phyloP scores from a whole-genome alignment of 2,329 filamentous ascomycete genomes.

The Blastomyces emzantsi region DNA sequence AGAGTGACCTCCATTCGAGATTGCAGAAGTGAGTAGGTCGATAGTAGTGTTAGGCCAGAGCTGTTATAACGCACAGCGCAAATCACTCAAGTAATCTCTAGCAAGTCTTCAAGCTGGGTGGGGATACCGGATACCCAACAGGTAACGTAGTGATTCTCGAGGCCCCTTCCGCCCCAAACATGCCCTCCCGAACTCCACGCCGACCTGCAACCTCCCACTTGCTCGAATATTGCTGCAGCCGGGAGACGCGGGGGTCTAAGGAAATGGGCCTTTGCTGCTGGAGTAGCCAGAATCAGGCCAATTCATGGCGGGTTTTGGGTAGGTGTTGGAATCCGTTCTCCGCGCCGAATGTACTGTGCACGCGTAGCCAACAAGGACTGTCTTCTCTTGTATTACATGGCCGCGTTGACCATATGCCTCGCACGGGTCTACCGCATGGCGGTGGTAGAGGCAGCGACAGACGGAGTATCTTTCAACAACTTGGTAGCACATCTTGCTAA shows the following conservation, averaged over 20 bases:
- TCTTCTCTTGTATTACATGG: constrained; percentile 63
- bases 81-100: background rate
- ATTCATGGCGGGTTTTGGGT: constrained; percentile 13
- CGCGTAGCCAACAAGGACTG: constrained; percentile 72
- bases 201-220: background rate
- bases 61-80: background rate
- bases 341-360: constrained; percentile 49
- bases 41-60: background rate
- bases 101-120: background rate
- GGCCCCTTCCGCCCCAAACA: background rate
- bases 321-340: constrained; percentile 15
- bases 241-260: constrained; percentile 8
- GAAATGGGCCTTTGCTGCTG: constrained; percentile 20
- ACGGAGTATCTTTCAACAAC: constrained; percentile 77
- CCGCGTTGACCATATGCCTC: constrained; percentile 62
- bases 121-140: background rate
- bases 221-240: background rate
- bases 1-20: background rate
- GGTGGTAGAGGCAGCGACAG: constrained; percentile 81
- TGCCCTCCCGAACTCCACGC: background rate
- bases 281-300: constrained; percentile 29
- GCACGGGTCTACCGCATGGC: constrained; percentile 78
- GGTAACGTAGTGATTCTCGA: background rate
- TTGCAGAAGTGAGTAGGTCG: background rate
- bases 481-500: constrained; percentile 66